phyloP scores from a whole-genome alignment of 805 yeast species.

The Ogataea sp. region DNA sequence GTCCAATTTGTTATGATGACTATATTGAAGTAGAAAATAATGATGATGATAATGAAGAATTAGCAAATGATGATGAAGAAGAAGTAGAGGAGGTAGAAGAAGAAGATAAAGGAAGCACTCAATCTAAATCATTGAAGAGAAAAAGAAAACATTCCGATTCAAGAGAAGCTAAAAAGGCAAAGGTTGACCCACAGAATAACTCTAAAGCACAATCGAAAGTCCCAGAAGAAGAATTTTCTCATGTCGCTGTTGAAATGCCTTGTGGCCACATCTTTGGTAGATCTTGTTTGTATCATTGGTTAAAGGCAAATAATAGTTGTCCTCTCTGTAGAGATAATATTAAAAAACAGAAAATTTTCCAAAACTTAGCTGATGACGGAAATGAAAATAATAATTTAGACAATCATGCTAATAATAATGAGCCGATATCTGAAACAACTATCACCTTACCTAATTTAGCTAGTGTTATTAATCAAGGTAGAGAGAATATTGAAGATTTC shows the following conservation, averaged over 20 bases:
- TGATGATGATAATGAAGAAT: constrained; percentile 6
- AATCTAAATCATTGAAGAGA: constrained; percentile 3
- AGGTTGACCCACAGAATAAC: too few species aligned
- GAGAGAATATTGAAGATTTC: constrained; percentile 22
- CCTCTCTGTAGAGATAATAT: constrained; percentile 74
- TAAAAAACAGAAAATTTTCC: constrained; percentile 21
- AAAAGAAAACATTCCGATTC: too few species aligned
- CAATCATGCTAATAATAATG: neutral
- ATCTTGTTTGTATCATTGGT: constrained; percentile 81
- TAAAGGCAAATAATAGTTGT: constrained; percentile 63
- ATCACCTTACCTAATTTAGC: constrained; percentile 29
- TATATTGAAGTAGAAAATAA: constrained; percentile 24
- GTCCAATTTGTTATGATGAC: constrained; percentile 62
- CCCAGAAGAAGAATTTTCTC: constrained; percentile 27
- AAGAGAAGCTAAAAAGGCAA: too few species aligned
- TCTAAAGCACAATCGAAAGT: too few species aligned
- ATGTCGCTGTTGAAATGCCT: constrained; percentile 67
- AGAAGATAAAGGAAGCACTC: neutral
- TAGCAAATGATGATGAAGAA: constrained; percentile 5
- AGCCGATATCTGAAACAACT: constrained; percentile 17
- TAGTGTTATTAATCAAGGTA: constrained; percentile 22
- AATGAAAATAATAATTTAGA: neutral
- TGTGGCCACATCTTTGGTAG: constrained; percentile 86
- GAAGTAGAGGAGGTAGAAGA: constrained; percentile 13
- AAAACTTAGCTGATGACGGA: neutral